Base-by-base conservation (phyloP, 2,329 filamentous ascomycete species). In the Colletotrichum filicis region DNA sequence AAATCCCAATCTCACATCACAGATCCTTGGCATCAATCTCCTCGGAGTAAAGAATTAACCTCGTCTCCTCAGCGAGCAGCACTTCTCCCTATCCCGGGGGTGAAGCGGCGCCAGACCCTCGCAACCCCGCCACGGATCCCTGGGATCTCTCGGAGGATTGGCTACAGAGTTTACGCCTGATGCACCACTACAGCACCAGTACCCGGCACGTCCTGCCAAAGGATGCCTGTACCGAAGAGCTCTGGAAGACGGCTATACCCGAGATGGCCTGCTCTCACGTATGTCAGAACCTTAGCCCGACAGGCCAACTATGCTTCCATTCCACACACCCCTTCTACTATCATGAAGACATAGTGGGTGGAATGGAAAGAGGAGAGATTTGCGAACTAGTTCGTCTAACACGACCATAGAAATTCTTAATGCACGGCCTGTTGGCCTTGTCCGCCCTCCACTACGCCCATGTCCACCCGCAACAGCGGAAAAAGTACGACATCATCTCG, bases 101-200 rank as follows among this genome's bases (percentile, higher is more conserved):
- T 42, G 37, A 69, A 37, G 26, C 59, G 58, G 53, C 26, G 55
- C 37, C 35, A 1, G 37, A 56, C 35, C 26, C 46, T 6, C 61
- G 28, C 37, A 56, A 42, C 37, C 53, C 62, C 56, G 56, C 35
- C 26, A 12, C 65, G 6, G 65, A 64, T 70, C 75, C 42, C 69
- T 4, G 76, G 77, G 60, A 75, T 77, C 37, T 71, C 52, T 61
- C 76, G 72, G 65, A 66, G 71, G 77, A 53, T 57, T 83, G 80
- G 80, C 77, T 80, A 7, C 76, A 78, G 4, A 82, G 83, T 63
- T 79, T 83, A 12, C 79, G 81, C 68, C 76, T 83, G 49, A 79
- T 83, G 76, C 80, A 83, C 57, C 81, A 83, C 55, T 83, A 79
- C 66, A 80, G 78, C 7, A 76, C 79, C 14, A 75, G 68, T 2